Base-by-base conservation (phyloP, 2,329 filamentous ascomycete species). In the Neofusicoccum cordaticola region DNA sequence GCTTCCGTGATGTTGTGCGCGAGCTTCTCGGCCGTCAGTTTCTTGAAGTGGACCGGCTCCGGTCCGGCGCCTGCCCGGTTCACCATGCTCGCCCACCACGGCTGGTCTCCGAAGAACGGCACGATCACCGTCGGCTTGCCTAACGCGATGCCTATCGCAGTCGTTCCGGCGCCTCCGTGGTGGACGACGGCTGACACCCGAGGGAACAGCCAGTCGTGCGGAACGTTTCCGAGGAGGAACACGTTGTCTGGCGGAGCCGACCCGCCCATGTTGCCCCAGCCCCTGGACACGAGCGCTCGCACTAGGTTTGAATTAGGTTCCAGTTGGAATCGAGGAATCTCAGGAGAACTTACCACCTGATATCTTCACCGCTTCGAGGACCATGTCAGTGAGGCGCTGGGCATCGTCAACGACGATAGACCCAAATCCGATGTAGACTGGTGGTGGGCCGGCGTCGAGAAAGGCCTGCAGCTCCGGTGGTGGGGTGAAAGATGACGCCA, bases 51-150 rank as follows among this genome's bases (percentile, higher is more conserved):
- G 9, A 91, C 83, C 62, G 88, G 84, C 63, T 79, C 77, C 0
- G 89, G 87, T 0, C 90, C 90, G 0, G 88, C 89, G 31, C 84
- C 84, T 1, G 86, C 82, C 39, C 82, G 84, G 5, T 82, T 82
- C 0, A 92, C 82, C 86, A 90, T 90, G 17, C 82, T 81, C 2
- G 90, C 90, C 90, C 90, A 93, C 72, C 92, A 93, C 56, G 88
- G 84, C 74, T 93, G 90, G 71, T 93, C 90, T 2, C 90, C 90
- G 68, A 93, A 93, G 77, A 93, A 93, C 0, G 90, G 90, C 1
- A 93, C 88, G 31, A 92, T 85, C 85, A 92, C 89, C 4, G 88
- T 91, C 0, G 90, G 90, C 69, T 85, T 86, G 3, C 84, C 90
- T 67, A 85, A 89, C 73, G 90, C 90, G 37, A 93, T 80, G 1